Evolutionary conservation across 129 eudicot genomes (phyloP).

Genomic region (Arctium lappa): DNA sequence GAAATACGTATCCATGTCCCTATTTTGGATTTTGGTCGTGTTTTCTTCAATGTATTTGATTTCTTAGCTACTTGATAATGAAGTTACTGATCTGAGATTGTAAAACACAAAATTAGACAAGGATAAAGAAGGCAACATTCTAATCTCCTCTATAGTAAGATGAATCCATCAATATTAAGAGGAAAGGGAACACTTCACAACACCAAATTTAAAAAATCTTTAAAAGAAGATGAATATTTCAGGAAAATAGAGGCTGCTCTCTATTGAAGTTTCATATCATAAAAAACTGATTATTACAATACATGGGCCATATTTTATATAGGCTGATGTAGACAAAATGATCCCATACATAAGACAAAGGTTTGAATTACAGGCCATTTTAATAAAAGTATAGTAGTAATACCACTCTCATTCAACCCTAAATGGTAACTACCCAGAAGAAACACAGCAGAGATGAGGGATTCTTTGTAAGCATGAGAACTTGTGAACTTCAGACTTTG

Average conservation of each 20-base stretch:
- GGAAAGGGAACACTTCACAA: background rate
- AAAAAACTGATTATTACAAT: background rate
- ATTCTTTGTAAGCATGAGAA: background rate
- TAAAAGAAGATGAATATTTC: background rate
- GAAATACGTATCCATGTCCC: background rate
- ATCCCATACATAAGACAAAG: background rate
- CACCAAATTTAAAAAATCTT: background rate
- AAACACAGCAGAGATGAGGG: background rate
- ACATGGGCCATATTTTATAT: background rate
- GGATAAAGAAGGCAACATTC: background rate
- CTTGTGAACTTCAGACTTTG: background rate
- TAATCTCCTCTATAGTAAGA: background rate
- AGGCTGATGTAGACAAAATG: background rate
- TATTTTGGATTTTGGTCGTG: constrained; percentile 1
- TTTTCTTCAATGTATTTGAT: background rate
- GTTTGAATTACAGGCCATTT: background rate
- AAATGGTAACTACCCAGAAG: background rate
- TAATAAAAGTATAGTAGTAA: background rate
- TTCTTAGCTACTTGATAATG: background rate
- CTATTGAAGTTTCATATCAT: background rate
- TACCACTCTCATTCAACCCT: background rate
- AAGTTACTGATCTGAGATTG: background rate
- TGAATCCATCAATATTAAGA: background rate
- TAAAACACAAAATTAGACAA: background rate
- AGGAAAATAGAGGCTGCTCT: background rate